Evolutionary conservation across 768 basidiomycete species (phyloP), one percentile per base, ranked within the genome.

Genomic region (Kwoniella botswanensis): DNA sequence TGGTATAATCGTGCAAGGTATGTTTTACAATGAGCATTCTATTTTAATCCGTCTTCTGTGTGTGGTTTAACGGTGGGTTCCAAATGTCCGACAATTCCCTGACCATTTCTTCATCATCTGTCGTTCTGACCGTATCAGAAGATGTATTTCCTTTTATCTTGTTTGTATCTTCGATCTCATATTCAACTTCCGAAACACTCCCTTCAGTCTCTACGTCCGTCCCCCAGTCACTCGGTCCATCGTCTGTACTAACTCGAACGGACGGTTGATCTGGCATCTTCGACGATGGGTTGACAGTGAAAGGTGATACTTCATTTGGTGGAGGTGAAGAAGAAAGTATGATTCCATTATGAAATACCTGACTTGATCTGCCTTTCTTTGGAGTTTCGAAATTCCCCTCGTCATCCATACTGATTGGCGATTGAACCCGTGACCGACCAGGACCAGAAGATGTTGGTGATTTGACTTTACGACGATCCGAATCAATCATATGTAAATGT

Each of bases 401-500:
- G 3, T 42, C 57, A 35, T 58, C 17, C 2, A 35, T 15, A 58
- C 21, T 21, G 21, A 26, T 24, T 6, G 57, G 21, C 22, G 26
- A 26, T 35, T 10, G 22, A 29, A 58, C 12, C 26, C 1, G 21
- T 7, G 12, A 61, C 43, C 22, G 59, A 35, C 35, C 35, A 21
- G 54, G 54, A 12, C 24, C 12, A 42, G 22, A 17, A 2, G 59
- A 26, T n/a, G 5, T 42, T 46, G 35, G n/a, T 17, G 59, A 43
- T 59, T 59, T 59, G 26, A 11, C 9, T 44, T 44, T 26, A 7
- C 24, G 24, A 58, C 15, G 41, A 52, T 74, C 70, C 3, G 67
- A 68, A 56, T 79, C 78, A n/a, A 82, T 65, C 2, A 79, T 78
- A 62, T 83, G 82, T 44, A 83, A 67, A 74, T 83, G 82, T 3